A percentile compares a stretch with the other conserved stretches of the same genome.
Evolutionary conservation across 441 rosid species (phyloP).

Genomic region (Erodium texanum): DNA sequence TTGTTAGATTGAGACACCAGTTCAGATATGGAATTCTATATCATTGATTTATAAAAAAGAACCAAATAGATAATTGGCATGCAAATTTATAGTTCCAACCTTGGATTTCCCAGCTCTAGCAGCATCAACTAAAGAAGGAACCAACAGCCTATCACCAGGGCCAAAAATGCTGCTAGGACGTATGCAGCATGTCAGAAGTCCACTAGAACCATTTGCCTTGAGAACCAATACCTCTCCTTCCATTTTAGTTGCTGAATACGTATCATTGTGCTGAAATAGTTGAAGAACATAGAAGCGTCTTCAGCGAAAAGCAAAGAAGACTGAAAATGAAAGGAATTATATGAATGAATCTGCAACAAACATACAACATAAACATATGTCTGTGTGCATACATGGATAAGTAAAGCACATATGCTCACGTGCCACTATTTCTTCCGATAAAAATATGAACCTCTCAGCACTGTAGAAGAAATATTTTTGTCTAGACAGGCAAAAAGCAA

Average conservation of each 20-base stretch:
- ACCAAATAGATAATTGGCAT: neutral
- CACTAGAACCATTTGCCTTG: constrained; percentile 60
- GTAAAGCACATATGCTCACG: too few relatives aligned
- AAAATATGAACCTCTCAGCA: too few relatives aligned
- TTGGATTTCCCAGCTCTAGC: constrained; percentile 88
- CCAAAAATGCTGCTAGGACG: constrained; percentile 96
- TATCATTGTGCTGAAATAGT: constrained; percentile 66
- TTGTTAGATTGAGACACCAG: neutral
- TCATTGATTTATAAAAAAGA: too few relatives aligned
- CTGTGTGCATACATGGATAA: too few relatives aligned
- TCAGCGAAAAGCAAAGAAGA: neutral
- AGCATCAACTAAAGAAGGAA: constrained; percentile 77
- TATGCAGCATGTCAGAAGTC: constrained; percentile 77
- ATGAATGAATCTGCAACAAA: too few relatives aligned
- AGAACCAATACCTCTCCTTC: constrained; percentile 68
- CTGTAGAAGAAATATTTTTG: too few relatives aligned
- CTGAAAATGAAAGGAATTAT: neutral
- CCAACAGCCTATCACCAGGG: constrained; percentile 76
- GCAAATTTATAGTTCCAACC: constrained; percentile 31
- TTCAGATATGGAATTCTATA: too few relatives aligned
- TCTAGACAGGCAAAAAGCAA: too few relatives aligned
- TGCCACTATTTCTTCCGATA: too few relatives aligned
- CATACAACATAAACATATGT: too few relatives aligned
- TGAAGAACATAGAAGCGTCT: constrained; percentile 7
- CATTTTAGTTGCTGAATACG: constrained; percentile 80